Base-by-base conservation (phyloP, 1,284 basidiomycete species). In the Golubevia pallescens region DNA sequence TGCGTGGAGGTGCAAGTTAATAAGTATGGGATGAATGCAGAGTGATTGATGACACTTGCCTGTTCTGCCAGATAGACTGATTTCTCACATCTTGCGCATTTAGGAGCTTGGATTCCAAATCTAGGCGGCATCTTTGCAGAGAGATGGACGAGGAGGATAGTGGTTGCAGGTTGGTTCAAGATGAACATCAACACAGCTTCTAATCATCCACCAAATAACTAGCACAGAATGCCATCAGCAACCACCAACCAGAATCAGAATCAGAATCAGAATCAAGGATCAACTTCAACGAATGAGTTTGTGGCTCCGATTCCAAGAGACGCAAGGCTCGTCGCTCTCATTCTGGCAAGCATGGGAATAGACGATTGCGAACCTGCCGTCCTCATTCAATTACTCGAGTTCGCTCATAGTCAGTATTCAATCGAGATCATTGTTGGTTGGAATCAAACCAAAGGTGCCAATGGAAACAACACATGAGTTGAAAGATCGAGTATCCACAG, bases 11-110 rank as follows among this genome's bases (percentile, higher is more conserved):
- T 55, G 20, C 1, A 21, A 42, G 16, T 38, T n/a, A 32, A 21
- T 16, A 28, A 28, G 20, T 32, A 14, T 56, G 54, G 34, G 16
- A 10, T n/a, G n/a, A 19, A 24, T n/a, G 48, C n/a, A 32, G 13
- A 61, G n/a, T 34, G 20, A 52, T 4, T 56, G 52, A 20, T 4
- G 23, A 7, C 13, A 42, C 60, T 24, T 59, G 54, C 65, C 24
- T 84, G 80, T 63, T 86, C 84, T 5, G 82, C 83, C 8, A 74
- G 64, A 66, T 74, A 86, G 21, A 86, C 83, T 1, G 75, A 74
- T 38, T 77, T 77, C 28, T 72, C 62, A 70, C 84, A 86, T 24
- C 74, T 67, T 8, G 84, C 74, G 63, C 84, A 86, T 57, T 78
- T 80, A 63, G 84, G 80, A 21, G 82, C 79, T n/a, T 68, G 65